Evolutionary conservation across 495 filamentous ascomycete genomes (phyloP).

Genomic region (Penicillium samsonianum): DNA sequence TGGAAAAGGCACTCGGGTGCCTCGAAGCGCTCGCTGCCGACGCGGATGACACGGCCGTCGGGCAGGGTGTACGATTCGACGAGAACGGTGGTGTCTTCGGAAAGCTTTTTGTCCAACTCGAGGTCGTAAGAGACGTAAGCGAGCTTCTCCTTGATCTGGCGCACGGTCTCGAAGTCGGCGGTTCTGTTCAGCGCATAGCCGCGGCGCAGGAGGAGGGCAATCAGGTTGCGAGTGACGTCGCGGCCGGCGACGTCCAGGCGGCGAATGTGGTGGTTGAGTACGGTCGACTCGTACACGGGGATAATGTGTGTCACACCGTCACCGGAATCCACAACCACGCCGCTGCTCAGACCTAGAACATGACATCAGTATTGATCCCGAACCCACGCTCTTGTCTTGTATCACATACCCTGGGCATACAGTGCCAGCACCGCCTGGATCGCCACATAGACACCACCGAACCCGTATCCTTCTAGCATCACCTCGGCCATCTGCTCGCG

Average conservation of each 20-base stretch:
- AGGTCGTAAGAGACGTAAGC: conserved; percentile 99
- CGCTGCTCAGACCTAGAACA: conserved; percentile 76
- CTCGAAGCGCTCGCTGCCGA: conserved; percentile 96
- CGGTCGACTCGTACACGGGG: conserved; percentile 94
- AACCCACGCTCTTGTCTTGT: background rate
- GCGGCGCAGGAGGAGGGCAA: conserved; percentile 88
- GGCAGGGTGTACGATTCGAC: conserved; percentile 97
- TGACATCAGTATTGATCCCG: conserved; percentile 14
- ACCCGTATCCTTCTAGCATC: conserved; percentile 96
- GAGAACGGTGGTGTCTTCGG: conserved; percentile 95
- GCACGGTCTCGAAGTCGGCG: conserved; percentile 98
- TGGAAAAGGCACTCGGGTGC: conserved; percentile 99
- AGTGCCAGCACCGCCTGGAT: conserved; percentile 97
- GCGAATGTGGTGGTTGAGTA: conserved; percentile 93
- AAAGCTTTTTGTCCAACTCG: conserved; percentile 90
- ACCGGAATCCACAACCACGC: conserved; percentile 96
- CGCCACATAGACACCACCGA: conserved; percentile 96
- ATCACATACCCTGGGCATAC: conserved; percentile 81
- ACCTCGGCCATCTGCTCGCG: conserved; percentile 96
- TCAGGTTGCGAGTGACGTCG: conserved; percentile 96
- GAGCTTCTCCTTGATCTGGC: conserved; percentile 99
- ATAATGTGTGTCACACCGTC: conserved; percentile 99
- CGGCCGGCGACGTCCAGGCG: conserved; percentile 94
- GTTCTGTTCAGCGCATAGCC: conserved; percentile 98
- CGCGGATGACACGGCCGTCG: conserved; percentile 91